A percentile compares a stretch with the other conserved stretches of the same genome.
These are phyloP conservation scores for Parachaetomium inaequale DNA, from an alignment of 495 filamentous ascomycete species.

Conservation along the genomic window DNA sequence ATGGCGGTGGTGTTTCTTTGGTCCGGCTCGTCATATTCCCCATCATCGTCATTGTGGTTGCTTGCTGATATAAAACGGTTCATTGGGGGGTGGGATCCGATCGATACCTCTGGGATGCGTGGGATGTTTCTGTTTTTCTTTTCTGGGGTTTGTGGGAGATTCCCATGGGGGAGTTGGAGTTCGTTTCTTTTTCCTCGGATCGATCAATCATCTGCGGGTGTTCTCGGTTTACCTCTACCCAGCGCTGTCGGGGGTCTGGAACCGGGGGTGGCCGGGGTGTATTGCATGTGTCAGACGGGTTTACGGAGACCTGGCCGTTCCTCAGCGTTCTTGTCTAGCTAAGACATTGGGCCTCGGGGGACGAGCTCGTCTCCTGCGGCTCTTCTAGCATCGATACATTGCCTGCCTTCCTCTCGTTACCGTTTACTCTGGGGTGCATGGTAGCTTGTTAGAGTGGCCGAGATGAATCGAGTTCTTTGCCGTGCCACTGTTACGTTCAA, in stretches of 20 bases:
- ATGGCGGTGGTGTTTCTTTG: conserved; percentile 13
- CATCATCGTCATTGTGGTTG: conserved; percentile 5
- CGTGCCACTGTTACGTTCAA: background rate
- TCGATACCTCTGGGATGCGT: conserved; percentile 9
- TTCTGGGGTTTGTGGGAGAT: background rate
- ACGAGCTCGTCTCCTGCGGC: background rate
- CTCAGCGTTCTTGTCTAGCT: background rate
- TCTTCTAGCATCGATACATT: background rate
- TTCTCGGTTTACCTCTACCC: background rate
- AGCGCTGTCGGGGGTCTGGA: background rate
- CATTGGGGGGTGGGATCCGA: conserved; percentile 9
- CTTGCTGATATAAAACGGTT: conserved; percentile 18
- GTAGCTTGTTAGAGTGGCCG: background rate
- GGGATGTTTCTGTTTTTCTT: conserved; percentile 7
- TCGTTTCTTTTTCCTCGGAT: background rate
- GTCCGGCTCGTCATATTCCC: background rate
- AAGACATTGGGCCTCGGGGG: background rate
- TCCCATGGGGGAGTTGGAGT: conserved; percentile 9
- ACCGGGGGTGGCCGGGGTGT: background rate
- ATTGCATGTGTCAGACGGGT: background rate
- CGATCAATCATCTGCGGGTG: background rate
- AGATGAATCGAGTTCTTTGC: background rate
- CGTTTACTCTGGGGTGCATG: background rate
- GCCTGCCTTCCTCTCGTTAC: background rate
- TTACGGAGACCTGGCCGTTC: background rate